Evolutionary conservation across 2,329 filamentous ascomycete species (phyloP).

Genomic region (Ascochyta viciae-villosae): DNA sequence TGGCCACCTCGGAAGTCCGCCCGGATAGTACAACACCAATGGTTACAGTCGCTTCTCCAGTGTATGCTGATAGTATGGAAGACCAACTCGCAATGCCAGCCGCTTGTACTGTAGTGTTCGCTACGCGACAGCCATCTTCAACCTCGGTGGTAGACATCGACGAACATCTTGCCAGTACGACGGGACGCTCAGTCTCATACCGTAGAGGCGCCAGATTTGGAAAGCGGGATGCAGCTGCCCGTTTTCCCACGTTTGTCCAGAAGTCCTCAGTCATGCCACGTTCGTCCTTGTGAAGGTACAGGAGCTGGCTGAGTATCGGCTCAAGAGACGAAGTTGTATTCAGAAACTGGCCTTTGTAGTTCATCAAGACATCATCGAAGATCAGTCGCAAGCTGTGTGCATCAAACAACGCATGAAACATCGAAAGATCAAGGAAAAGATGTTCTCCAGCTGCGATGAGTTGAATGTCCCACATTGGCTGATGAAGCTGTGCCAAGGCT

Average conservation of each 20-base stretch:
- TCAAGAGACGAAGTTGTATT: slow-evolving; percentile 47
- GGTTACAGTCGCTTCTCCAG: slow-evolving; percentile 74
- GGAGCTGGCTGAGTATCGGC: slow-evolving; percentile 54
- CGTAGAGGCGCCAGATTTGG: slow-evolving; percentile 74
- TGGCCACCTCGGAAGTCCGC: slow-evolving; percentile 66
- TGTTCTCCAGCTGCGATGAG: slow-evolving; percentile 49
- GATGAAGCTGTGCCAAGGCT: slow-evolving; percentile 57
- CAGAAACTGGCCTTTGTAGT: slow-evolving; percentile 45
- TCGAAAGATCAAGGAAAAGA: slow-evolving; percentile 56
- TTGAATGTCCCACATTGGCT: slow-evolving; percentile 69
- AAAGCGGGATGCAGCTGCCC: slow-evolving; percentile 71
- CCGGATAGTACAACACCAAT: slow-evolving; percentile 86
- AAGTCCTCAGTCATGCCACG: slow-evolving; percentile 56
- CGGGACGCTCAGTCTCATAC: slow-evolving; percentile 43
- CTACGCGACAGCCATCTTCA: slow-evolving; percentile 61
- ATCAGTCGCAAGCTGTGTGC: slow-evolving; percentile 74
- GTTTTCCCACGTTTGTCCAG: slow-evolving; percentile 66
- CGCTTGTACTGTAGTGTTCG: slow-evolving; percentile 77
- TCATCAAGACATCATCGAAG: slow-evolving; percentile 63
- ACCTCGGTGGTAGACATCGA: slow-evolving; percentile 56
- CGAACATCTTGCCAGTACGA: slow-evolving; percentile 49
- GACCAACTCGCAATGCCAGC: slow-evolving; percentile 81
- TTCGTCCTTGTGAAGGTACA: slow-evolving; percentile 47
- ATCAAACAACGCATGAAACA: slow-evolving; percentile 88
- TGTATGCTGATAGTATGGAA: slow-evolving; percentile 75